Conservation (phyloP, 1,139 yeast species). For the Spencermartinsiella ligniputridi region DNA sequence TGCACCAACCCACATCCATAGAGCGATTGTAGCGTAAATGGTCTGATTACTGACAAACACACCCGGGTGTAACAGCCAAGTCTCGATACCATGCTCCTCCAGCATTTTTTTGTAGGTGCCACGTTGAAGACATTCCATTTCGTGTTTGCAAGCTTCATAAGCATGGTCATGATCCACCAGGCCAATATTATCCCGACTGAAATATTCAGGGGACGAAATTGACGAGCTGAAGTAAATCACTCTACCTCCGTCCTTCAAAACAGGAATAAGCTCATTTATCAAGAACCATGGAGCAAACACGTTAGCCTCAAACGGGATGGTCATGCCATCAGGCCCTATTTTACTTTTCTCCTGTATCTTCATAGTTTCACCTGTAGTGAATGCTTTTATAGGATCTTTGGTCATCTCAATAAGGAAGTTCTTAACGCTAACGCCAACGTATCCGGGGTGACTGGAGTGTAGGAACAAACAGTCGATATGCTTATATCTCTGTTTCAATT, state of each 20-base stretch:
- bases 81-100: constrained; percentile 50
- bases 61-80: constrained; percentile 89
- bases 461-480: constrained; percentile 73
- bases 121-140: constrained; percentile 76
- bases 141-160: constrained; percentile 89
- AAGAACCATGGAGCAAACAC: constrained; percentile 92
- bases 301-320: constrained; percentile 89
- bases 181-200: constrained; percentile 72
- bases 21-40: constrained; percentile 60
- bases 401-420: constrained; percentile 45
- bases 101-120: constrained; percentile 56
- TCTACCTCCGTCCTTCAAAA: constrained; percentile 51
- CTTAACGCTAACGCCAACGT: constrained; percentile 73
- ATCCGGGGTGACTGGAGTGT: constrained; percentile 88
- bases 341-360: constrained; percentile 77
- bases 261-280: constrained; percentile 53
- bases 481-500: constrained; percentile 56
- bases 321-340: constrained; percentile 67
- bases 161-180: constrained; percentile 59
- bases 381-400: constrained; percentile 65
- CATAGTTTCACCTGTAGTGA: constrained; percentile 66
- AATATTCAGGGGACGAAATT: constrained; percentile 66
- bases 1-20: constrained; percentile 84
- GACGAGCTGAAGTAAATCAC: constrained; percentile 83
- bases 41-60: constrained; percentile 83